Evolutionary conservation across 2,329 filamentous ascomycete species (phyloP), one percentile per base, ranked within the genome.

Genomic region (Xylariaceae sp.): DNA sequence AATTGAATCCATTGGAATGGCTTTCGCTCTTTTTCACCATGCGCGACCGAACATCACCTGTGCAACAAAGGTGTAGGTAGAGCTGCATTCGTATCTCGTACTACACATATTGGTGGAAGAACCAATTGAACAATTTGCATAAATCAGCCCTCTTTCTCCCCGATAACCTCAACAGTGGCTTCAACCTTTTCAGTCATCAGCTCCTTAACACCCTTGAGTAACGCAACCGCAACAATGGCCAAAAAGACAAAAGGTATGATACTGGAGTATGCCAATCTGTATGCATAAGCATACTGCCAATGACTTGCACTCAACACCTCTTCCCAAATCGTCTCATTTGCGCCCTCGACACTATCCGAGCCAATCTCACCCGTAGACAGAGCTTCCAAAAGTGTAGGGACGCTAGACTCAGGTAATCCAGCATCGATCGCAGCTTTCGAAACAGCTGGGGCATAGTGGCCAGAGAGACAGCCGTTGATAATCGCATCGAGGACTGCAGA

Each of bases 151-250:
- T 14, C 48, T 13, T 55, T 17, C 1, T 18, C 12, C 19, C 48
- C 53, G 11, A 67, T 58, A 33, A 61, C 69, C 61, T 80, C 77
- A 7, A 80, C 75, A 2, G 75, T 78, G 19, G 76, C 77, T 62
- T 80, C 77, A 4, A 80, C 73, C 63, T 77, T 73, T 56, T 80
- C 77, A 14, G 76, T 80, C 76, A 80, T 80, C 42, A 79, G 62
- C 43, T 79, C 75, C 54, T 71, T 73, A 0, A 80, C 76, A 0
- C 75, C 75, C 46, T 73, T 73, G 62, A 79, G 58, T 48, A 72
- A 70, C 12, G 64, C 66, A 5, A 80, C 70, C 0, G 72, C 69
- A 2, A 74, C 66, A 4, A 76, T 65, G 1, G 75, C 77, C 19
- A 80, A 57, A 4, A 78, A 74, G 2, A 79, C 73, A 60, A 81